Percentiles rank a stretch among this genome's conserved stretches.
phyloP scores from a whole-genome alignment of 176 grass and related monocot species.

The Oryza glaberrima region DNA sequence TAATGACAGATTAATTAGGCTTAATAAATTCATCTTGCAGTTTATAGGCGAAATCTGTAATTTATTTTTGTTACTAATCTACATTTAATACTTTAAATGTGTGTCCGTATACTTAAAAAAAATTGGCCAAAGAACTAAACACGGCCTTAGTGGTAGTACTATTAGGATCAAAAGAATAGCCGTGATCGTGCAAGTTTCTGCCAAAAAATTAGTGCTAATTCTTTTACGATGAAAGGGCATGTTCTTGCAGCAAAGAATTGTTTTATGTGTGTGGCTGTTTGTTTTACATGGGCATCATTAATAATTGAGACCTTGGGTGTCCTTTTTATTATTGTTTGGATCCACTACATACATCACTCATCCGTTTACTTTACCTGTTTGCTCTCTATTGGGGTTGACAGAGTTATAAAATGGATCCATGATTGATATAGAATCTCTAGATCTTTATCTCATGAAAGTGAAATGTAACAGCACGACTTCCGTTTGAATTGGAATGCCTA shows the following conservation, averaged over 20 bases:
- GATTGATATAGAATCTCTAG: constrained; percentile 16
- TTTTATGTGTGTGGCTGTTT: not conserved
- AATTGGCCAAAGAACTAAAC: no score
- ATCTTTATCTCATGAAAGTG: constrained; percentile 21
- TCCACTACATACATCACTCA: not conserved
- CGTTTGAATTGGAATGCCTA: not conserved
- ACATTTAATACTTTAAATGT: no score
- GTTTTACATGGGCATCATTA: not conserved
- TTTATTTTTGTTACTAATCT: no score
- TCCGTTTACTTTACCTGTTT: not conserved
- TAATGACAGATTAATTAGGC: no score
- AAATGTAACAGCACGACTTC: constrained; percentile 7
- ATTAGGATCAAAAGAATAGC: not conserved
- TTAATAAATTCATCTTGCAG: no score
- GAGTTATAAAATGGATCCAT: not conserved
- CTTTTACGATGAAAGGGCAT: not conserved
- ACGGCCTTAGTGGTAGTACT: no score
- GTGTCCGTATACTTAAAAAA: no score
- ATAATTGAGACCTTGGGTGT: not conserved
- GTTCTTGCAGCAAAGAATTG: not conserved
- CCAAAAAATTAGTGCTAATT: not conserved
- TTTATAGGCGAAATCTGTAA: no score
- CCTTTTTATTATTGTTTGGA: not conserved
- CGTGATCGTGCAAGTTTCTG: not conserved
- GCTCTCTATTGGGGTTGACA: not conserved